Conservation (phyloP, 225 moss, liverwort and hornwort genomes). For the Physcomitrellopsis africana region DNA sequence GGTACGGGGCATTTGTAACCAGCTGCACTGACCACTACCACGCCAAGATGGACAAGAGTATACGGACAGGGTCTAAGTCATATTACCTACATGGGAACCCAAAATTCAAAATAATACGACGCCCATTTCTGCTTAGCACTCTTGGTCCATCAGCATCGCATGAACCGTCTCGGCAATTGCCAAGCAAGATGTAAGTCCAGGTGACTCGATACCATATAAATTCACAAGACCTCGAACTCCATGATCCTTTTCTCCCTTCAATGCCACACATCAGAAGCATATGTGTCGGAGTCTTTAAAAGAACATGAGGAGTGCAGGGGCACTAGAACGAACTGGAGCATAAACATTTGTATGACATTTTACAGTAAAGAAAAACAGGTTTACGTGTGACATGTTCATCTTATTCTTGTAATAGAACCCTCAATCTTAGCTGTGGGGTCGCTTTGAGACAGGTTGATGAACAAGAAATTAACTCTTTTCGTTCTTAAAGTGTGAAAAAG, state of each 20-base stretch:
- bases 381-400: neutral
- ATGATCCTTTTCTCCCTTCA: constrained; percentile 84
- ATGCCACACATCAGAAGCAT: constrained; percentile 26
- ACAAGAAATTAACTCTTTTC: neutral
- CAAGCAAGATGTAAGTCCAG: constrained; percentile 82
- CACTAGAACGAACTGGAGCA: neutral
- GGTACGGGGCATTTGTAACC: neutral
- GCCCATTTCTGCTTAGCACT: constrained; percentile 10
- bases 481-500: neutral
- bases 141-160: constrained; percentile 45
- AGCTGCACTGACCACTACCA: constrained; percentile 18
- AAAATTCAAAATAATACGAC: neutral
- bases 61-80: neutral
- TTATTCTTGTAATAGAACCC: neutral
- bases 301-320: neutral
- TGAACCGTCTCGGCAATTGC: constrained; percentile 73
- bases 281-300: constrained; percentile 1
- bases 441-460: neutral
- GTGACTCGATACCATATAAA: constrained; percentile 96
- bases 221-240: constrained; percentile 82
- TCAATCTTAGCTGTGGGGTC: neutral
- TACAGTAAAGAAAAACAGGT: neutral
- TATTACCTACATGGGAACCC: constrained; percentile 1
- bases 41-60: neutral
- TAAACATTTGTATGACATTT: neutral